Evolutionary conservation across 2,329 filamentous ascomycete species (phyloP), one percentile per base, ranked within the genome.

Genomic region (Acrocalymma vagum): DNA sequence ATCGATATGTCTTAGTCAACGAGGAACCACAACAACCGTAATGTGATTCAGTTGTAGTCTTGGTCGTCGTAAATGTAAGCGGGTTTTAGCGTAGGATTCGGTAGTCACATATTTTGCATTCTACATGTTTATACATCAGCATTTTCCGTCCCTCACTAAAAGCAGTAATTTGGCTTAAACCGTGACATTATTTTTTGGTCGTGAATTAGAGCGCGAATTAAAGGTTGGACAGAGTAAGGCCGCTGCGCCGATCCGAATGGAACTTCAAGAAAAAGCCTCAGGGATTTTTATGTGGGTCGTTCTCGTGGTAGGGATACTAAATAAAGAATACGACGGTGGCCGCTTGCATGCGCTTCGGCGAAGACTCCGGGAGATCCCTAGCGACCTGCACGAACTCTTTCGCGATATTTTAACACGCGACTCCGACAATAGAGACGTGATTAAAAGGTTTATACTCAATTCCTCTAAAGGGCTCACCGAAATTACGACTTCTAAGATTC

Each of bases 291-390:
- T 38, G 14, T 38, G 35, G 35, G 35, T 71, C 1, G 65, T 74
- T 1, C 45, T 77, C 0, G 74, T 77, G 3, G 60, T 78, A 1
- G 40, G 64, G 8, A 74, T 76, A 5, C 58, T 79, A 1, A 75
- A 76, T 23, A 64, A 67, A 20, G 71, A 73, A 38, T 65, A 60
- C 47, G 49, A 47, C 6, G 13, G 49, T 4, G 61, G 69, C 24
- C 53, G 58, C 0, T 46, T 70, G 0, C 43, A 57, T 11, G 53
- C 45, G 0, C 32, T 76, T 4, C 46, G 54, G 15, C 41, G 58
- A 37, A 56, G 55, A 35, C 59, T 78, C 2, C 14, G 30, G n/a
- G 29, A 25, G 6, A 39, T 44, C 9, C 41, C 42, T 16, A 20
- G 28, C 8, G 42, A 45, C 14, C 23, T 45, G 4, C 31, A 42